Evolutionary conservation across 2,329 filamentous ascomycete species (phyloP), one percentile per base, ranked within the genome.

Genomic region (Colletotrichum incanum): DNA sequence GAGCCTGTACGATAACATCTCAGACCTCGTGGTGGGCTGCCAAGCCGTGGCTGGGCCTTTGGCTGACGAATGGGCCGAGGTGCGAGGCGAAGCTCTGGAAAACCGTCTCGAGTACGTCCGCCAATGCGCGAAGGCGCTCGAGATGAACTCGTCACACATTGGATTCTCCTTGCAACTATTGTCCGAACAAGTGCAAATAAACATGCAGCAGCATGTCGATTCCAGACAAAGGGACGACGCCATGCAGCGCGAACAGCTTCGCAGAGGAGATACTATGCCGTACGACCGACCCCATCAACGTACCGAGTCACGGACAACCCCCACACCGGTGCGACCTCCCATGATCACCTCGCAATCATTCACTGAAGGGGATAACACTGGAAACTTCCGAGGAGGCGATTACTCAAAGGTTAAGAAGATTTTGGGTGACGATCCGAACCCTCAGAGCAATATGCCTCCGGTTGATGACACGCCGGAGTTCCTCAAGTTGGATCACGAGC

Each of bases 1-100:
- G 81, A 93, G 93, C 76, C 87, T 97, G 23, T 98, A 98, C 82
- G 96, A 98, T 81, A 93, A 95, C 71, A 93, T 98, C 67, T 95
- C 95, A 11, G 96, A 98, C 80, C 88, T 99, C 37, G 84, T 98
- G 5, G 84, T 98, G 61, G 91, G 93, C 71, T 98, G 95, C 78
- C 96, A 99, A 82, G 91, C 93, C 31, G 93, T 98, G n/a, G 94
- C 95, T 7, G 94, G 94, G 11, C 96, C 96, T 7, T 83, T 99
- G 54, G 94, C 93, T 11, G 96, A 99, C 79, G 96, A 99, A 83
- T 99, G 96, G 96, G 91, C 95, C 5, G 95, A 98, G 80, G 87
- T 95, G n/a, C 91, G 95, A 54, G 94, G 95, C 1, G 94, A 97
- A 79, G 93, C 95, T 9, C 86, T 99, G 39, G 96, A 98, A 78